Conservation (phyloP, 2,329 filamentous ascomycete genomes). For the Trichophyton verrucosum region DNA sequence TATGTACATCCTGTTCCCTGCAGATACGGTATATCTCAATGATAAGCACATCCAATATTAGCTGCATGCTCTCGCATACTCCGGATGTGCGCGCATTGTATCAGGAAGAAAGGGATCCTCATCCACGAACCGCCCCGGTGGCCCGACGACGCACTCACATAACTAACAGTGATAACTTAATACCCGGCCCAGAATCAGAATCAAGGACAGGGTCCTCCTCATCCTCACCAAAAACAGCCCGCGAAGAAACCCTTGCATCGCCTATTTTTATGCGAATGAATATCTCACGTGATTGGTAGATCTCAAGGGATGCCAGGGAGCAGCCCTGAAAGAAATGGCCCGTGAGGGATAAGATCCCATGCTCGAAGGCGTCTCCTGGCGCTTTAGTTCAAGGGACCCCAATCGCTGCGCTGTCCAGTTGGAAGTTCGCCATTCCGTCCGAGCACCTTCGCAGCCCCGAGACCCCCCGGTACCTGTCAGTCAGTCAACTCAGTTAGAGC, state of each 20-base stretch:
- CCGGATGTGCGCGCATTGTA: neutral
- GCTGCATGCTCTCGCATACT: neutral
- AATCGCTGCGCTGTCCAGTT: neutral
- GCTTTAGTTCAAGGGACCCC: neutral
- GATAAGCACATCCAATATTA: too few relatives aligned
- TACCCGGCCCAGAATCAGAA: neutral
- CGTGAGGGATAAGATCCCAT: neutral
- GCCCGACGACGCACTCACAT: neutral
- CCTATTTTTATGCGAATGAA: neutral
- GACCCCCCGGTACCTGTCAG: neutral
- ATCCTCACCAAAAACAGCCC: neutral
- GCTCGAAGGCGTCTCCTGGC: neutral
- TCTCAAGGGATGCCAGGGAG: neutral
- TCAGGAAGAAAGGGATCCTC: neutral
- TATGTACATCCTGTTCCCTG: too few relatives aligned
- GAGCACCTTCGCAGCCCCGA: neutral
- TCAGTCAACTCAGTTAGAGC: neutral
- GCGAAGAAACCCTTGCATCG: neutral
- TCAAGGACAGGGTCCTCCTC: neutral
- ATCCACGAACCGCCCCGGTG: neutral
- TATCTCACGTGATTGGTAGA: neutral
- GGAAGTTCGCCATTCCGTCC: neutral
- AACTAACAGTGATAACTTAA: neutral
- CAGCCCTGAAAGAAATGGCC: neutral
- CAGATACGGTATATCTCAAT: too few relatives aligned